Percentiles rank a stretch among this genome's conserved stretches.
phyloP scores from a whole-genome alignment of 75 land plant species.

The Ceratopteris richardii region DNA sequence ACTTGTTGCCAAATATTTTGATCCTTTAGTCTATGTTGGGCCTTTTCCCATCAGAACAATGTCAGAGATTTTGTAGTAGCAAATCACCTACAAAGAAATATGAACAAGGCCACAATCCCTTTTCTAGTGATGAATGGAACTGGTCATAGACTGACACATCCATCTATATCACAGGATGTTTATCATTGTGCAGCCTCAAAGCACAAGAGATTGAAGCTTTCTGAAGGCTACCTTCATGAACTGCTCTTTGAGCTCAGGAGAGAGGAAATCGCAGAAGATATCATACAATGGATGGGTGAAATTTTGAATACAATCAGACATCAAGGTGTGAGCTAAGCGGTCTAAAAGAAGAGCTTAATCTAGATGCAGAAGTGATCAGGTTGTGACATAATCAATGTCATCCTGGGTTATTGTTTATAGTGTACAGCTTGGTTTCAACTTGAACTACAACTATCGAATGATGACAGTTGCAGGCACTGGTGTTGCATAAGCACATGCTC shows the following conservation, averaged over 20 bases:
- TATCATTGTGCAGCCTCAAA: conserved; percentile 58
- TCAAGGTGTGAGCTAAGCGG: no score
- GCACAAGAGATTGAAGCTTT: conserved; percentile 65
- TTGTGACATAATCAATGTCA: no score
- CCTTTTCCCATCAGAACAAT: conserved; percentile 86
- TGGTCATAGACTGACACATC: conserved; percentile 82
- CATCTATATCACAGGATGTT: conserved; percentile 62
- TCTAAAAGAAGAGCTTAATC: no score
- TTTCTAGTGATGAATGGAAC: conserved; percentile 89
- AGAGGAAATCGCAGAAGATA: conserved; percentile 58
- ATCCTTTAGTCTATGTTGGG: conserved; percentile 91
- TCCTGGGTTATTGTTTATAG: no score
- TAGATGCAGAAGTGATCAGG: no score
- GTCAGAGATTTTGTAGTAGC: conserved; percentile 78
- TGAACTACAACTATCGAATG: no score
- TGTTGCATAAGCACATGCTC: no score
- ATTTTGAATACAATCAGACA: no score
- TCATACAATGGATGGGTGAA: conserved; percentile 68
- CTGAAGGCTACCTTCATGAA: conserved; percentile 79
- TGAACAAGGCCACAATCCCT: conserved; percentile 56
- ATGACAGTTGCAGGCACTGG: no score
- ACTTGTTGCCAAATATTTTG: conserved; percentile 78
- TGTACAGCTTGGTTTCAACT: no score
- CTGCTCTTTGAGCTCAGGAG: conserved; percentile 82
- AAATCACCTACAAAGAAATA: conserved; percentile 52